Base-by-base conservation (phyloP, 352 stramenopile genomes). In the Phytophthora fragariae region DNA sequence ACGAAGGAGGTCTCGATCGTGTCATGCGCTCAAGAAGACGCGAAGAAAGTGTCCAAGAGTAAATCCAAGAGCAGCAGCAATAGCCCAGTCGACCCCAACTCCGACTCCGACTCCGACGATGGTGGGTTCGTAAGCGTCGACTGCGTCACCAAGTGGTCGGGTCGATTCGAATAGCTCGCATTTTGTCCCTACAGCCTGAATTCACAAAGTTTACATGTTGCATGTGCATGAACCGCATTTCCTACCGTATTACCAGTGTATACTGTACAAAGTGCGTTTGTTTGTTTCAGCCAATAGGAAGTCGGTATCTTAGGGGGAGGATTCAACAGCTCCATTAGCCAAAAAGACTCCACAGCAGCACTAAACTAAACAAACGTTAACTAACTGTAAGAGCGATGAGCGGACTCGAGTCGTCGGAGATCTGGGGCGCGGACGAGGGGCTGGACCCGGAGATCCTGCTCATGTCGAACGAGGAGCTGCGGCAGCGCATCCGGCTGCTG, bases 381-480 rank as follows among this genome's bases (percentile, higher is more conserved):
- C n/a, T n/a, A 75, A 19, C 3, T 24, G 1, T 49, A 70, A 81
- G 9, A 53, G 21, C 79, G 14, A 93, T 93, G 85, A 92, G 85
- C 72, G 77, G 59, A 35, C 65, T 91, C 37, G 85, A 92, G 71
- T 87, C 85, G 55, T 82, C 79, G 31, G 83, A 88, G 57, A 90
- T 89, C 70, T 90, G 82, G 83, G 82, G 81, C 68, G 74, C 77
- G 10, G 79, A 91, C 44, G 83, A 92, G 37, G 82, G 77, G 9
- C 77, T 93, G 70, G 86, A 92, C 63, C 91, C 96, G 21, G 96
- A 98, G 80, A 98, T 98, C 69, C 73, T 97, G 65, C 80, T 94
- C 79, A 99, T 99, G 95, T 96, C 92, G 21, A 98, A 96, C 62
- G 91, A 98, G 54, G 97, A 99, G 79, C 80, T 99, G 53, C 92